These are phyloP conservation scores for Hypoxylon subgilvum DNA, from an alignment of 495 filamentous ascomycete genomes.

Conservation along the genomic window DNA sequence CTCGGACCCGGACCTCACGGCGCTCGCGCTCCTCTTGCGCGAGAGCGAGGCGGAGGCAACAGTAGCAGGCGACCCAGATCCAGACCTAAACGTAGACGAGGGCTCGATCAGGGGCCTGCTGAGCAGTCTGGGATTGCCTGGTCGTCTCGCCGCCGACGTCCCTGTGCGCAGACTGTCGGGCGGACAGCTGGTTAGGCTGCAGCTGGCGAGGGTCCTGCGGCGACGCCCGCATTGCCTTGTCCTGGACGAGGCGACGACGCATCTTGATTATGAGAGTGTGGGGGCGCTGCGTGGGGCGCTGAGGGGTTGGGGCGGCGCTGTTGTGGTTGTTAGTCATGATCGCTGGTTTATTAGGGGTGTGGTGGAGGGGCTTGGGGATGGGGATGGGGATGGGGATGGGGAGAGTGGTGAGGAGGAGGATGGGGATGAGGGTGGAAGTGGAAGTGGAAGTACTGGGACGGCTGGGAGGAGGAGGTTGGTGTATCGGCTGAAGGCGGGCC, in stretches of 20 bases:
- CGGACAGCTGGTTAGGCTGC: conserved; percentile 79
- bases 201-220: conserved; percentile 72
- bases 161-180: conserved; percentile 72
- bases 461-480: conserved; percentile 58
- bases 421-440: conserved; percentile 46
- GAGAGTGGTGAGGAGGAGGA: conserved; percentile 52
- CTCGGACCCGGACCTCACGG: conserved; percentile 60
- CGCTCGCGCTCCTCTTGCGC: conserved; percentile 68
- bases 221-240: conserved; percentile 72
- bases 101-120: conserved; percentile 67
- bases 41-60: no score
- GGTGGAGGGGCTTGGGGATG: conserved; percentile 67
- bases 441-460: conserved; percentile 43
- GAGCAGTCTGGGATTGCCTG: conserved; percentile 67
- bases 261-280: conserved; percentile 80
- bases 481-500: conserved; percentile 64
- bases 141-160: conserved; percentile 70
- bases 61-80: conserved; percentile 46
- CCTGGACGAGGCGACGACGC: conserved; percentile 85
- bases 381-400: conserved; percentile 57
- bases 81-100: conserved; percentile 61
- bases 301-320: conserved; percentile 69
- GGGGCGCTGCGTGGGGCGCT: conserved; percentile 70
- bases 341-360: conserved; percentile 73
- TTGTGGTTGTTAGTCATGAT: conserved; percentile 78